Base-by-base conservation (phyloP, 331 rosid genomes). In the Ulmus americana region DNA sequence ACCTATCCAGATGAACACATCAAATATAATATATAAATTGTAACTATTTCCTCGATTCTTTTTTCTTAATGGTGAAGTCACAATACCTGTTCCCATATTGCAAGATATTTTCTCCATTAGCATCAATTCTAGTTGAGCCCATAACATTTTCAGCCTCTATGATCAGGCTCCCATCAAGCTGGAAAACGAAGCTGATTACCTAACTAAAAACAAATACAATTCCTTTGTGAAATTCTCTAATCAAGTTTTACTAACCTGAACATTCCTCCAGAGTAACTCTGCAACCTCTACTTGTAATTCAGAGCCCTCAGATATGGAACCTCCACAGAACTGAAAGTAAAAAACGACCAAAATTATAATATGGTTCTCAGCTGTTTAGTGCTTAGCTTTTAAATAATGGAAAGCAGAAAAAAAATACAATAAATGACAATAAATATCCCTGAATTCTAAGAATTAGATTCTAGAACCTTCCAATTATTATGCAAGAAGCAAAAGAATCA, bases 281-380 rank as follows among this genome's bases (percentile, higher is more conserved):
- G 95, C 84, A 60, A 90, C 91, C 79, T 94, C 97, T 69, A 94
- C 67, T 79, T 94, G 91, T 79, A 94, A 75, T 79, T 94, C 97
- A 43, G 97, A 94, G 52, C 96, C 97, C 71, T 71, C 72, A 42
- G 90, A 81, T 74, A 94, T 63, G 41, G 96, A 94, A 73, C 99
- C 99, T 47, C 91, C 95, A 67, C 42, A 55, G 78, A 94, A 94
- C 99, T 94, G 79, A 50, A 45, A 65, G 62, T 59, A 70, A 62
- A 49, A n/a, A 42, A 47, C 8, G 28, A 47, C n/a, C n/a, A 10
- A 39, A 47, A 41, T 63, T 22, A 57, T 1, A 28, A 55, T 40
- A 54, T 64, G 71, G 76, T 58, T 14, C 28, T 71, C 16, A 55
- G 43, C 28, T 18, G 46, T 60, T 63, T 44, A 42, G 57, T 11